phyloP scores from a whole-genome alignment of 2,329 filamentous ascomycete genomes.

The Monosporascus sp. region DNA sequence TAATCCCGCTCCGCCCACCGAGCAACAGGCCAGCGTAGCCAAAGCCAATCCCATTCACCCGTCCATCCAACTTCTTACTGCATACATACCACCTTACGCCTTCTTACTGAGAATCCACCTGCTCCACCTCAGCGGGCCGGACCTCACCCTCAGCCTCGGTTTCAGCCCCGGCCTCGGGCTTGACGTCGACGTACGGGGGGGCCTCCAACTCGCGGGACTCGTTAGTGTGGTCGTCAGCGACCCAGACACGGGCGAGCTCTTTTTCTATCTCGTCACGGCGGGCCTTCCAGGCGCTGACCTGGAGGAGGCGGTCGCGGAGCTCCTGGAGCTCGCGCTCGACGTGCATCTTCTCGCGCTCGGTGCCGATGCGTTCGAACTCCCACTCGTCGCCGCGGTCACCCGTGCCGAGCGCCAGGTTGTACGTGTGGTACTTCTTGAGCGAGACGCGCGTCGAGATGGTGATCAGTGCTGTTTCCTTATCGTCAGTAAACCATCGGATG shows the following conservation, averaged over 20 bases:
- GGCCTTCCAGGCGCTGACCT: conserved; percentile 80
- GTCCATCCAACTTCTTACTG: too few relatives aligned
- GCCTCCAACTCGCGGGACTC: conserved; percentile 31
- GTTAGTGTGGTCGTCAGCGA: conserved; percentile 39
- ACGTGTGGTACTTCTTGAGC: conserved; percentile 93
- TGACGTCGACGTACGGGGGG: conserved; percentile 37
- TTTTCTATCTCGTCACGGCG: conserved; percentile 75
- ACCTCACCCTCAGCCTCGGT: background rate
- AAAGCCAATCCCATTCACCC: too few relatives aligned
- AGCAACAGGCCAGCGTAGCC: too few relatives aligned
- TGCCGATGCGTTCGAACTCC: conserved; percentile 92
- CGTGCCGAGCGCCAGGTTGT: conserved; percentile 77
- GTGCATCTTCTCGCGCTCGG: conserved; percentile 84
- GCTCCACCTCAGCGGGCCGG: too few relatives aligned
- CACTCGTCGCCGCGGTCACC: conserved; percentile 81
- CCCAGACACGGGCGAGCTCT: conserved; percentile 66
- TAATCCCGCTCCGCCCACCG: too few relatives aligned
- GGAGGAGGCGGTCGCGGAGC: conserved; percentile 70
- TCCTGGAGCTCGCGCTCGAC: conserved; percentile 89
- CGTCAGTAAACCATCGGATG: conserved; percentile 3
- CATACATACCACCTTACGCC: too few relatives aligned
- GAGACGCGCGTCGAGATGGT: conserved; percentile 94
- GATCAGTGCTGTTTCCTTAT: conserved; percentile 63
- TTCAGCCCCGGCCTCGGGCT: background rate
- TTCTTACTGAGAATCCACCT: too few relatives aligned